phyloP scores from a whole-genome alignment of 345 rosid species.

The Clausena lansium region DNA sequence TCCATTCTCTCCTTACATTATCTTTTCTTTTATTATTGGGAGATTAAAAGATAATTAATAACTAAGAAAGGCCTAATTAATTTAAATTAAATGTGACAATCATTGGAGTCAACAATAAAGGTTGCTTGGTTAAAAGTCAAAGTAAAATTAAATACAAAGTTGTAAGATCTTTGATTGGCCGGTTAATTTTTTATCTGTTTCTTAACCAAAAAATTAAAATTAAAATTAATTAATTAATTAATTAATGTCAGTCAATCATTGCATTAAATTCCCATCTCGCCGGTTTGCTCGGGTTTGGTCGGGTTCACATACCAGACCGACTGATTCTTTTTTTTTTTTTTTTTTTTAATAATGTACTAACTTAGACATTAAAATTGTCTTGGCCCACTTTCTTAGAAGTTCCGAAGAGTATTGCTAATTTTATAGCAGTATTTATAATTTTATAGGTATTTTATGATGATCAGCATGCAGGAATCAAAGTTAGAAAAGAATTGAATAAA shows the following conservation, averaged over 20 bases:
- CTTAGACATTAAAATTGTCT: not conserved
- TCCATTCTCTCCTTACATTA: not conserved
- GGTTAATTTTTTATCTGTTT: not conserved
- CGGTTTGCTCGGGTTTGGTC: constrained; percentile 36
- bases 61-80: constrained; percentile 2
- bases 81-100: constrained; percentile 17
- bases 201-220: not conserved
- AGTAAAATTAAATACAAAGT: constrained; percentile 13
- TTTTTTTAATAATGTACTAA: not conserved
- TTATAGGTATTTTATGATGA: not conserved
- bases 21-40: too few species aligned
- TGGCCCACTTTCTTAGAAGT: constrained; percentile 13
- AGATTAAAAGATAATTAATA: too few species aligned
- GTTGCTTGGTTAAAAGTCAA: constrained; percentile 19
- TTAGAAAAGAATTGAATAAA: not conserved
- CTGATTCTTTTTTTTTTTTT: not conserved
- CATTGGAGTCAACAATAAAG: constrained; percentile 30
- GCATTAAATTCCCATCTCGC: constrained; percentile 28
- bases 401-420: not conserved
- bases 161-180: not conserved
- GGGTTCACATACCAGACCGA: constrained; percentile 38
- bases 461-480: not conserved
- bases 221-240: too few species aligned
- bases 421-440: not conserved
- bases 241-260: constrained; percentile 40